A percentile compares a stretch with the other conserved stretches of the same genome.
Conservation (phyloP, 768 basidiomycete species). For the Suillus ampliporus region DNA sequence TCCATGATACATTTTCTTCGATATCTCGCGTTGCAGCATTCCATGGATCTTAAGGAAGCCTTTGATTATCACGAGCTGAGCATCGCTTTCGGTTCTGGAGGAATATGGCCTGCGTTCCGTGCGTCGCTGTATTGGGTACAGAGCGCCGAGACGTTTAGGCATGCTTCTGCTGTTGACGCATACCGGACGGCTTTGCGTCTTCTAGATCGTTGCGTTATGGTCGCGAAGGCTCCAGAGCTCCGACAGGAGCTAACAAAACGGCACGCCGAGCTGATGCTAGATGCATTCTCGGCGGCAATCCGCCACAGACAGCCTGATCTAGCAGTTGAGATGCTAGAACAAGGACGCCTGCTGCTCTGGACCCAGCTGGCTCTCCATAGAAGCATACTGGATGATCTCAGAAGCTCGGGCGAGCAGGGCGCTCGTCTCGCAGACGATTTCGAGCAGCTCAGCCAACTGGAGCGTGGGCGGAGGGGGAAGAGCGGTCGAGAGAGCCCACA, state of each 20-base stretch:
- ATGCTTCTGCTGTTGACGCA: slow-evolving; percentile 22
- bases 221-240: slow-evolving; percentile 19
- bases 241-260: slow-evolving; percentile 20
- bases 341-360: slow-evolving; percentile 35
- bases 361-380: slow-evolving; percentile 27
- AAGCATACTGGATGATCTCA: slow-evolving; percentile 31
- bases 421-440: slow-evolving; percentile 25
- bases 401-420: slow-evolving; percentile 13
- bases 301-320: slow-evolving; percentile 20
- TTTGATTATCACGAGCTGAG: slow-evolving; percentile 26
- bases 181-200: slow-evolving; percentile 24
- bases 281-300: slow-evolving; percentile 36
- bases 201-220: slow-evolving; percentile 25
- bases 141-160: slow-evolving; percentile 21
- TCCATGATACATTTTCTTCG: slow-evolving; percentile 25
- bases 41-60: slow-evolving; percentile 29
- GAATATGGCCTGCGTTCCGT: slow-evolving; percentile 20
- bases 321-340: slow-evolving; percentile 44
- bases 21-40: slow-evolving; percentile 25
- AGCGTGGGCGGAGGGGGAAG: slow-evolving; percentile 12
- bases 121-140: slow-evolving; percentile 30
- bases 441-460: slow-evolving; percentile 27
- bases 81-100: slow-evolving; percentile 24
- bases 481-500: slow-evolving; percentile 15
- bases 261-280: slow-evolving; percentile 23